Base-by-base conservation (phyloP, 1,284 basidiomycete genomes). In the Ceratobasidium papillatum region DNA sequence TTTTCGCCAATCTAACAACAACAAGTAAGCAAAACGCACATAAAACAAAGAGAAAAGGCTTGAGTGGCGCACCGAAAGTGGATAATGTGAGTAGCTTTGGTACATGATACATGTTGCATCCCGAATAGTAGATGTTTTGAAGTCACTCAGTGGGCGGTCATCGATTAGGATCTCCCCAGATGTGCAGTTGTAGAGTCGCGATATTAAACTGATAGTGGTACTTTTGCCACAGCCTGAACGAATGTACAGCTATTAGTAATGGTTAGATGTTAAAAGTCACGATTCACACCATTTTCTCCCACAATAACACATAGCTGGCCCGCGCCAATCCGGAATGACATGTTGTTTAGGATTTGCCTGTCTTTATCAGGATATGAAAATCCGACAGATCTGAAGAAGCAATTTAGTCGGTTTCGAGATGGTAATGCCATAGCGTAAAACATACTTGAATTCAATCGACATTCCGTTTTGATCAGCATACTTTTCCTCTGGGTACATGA, bases 291-390 rank as follows among this genome's bases (percentile, higher is more conserved):
- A 41, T 76, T 77, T 51, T 66, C 68, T 38, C 75, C 75, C 25
- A 77, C 76, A 32, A 76, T 76, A 17, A 77, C 76, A 25, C 75
- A 74, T 12, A 77, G n/a, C 11, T 63, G 58, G 32, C 76, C 75
- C 19, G 76, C 61, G 1, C 45, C 61, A 19, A 77, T 47, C 4
- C 47, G 32, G 43, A 77, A 76, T 14, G 65, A 74, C 25, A 77
- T 32, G 49, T 64, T 49, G 11, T 66, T 27, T 9, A 76, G 43
- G 32, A 63, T 38, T 2, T 38, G 19, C 36, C 45, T 54, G 11
- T 49, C 34, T 14, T 22, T 34, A 19, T 45, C 32, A 7, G 75
- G 75, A 32, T 77, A 76, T 27, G 49, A 61, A 30, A 77, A 77
- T 4, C 30, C 49, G 49, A 76, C 75, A 64, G 68, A 62, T 43